Evolutionary conservation across 495 filamentous ascomycete species (phyloP), one percentile per base, ranked within the genome.

Genomic region (Delitschia confertaspora): DNA sequence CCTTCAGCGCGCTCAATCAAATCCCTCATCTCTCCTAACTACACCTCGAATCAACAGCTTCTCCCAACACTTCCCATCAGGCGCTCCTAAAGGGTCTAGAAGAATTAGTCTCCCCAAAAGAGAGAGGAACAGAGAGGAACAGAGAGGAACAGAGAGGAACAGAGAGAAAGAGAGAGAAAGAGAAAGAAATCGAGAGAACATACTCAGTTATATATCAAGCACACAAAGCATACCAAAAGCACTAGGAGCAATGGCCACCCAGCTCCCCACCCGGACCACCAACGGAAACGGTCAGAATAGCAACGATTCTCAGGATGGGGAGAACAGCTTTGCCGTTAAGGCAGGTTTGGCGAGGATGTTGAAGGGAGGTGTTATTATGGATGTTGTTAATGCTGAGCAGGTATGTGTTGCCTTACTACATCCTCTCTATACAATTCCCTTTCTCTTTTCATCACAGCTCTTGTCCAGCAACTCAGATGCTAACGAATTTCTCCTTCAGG

Each of bases 361-460:
- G 60, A 93, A 96, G 70, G 91, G 91, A 61, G 91, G 91, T 50
- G 91, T 98, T 26, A 98, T 98, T 63, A 98, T 98, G 91, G 91
- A 98, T 63, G 91, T 96, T 41, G 88, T 95, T 27, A 88, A 88
- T 61, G 84, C 88, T 13, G 80, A 83, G 52, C 88, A 98, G 73
- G 82, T 82, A 68, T 35, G 56, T 30, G 8, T 38, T 36, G 23
- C 38, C 25, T 27, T 17, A 43, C 31, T 33, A 6, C 29, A 37
- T 35, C 18, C 6, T 42, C 19, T 21, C 18, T 16, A n/a, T 36
- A 3, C 31, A 9, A 13, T 27, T 34, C 21, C 3, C 16, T 25
- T 36, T 14, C 20, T 39, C n/a, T 38, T 37, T 32, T 24, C 33
- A 29, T 23, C 38, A 3, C 3, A 20, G 26, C 25, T n/a, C n/a